Evolutionary conservation across 495 filamentous ascomycete genomes (phyloP), one percentile per base, ranked within the genome.

Genomic region (Umbilicaria muhlenbergii): DNA sequence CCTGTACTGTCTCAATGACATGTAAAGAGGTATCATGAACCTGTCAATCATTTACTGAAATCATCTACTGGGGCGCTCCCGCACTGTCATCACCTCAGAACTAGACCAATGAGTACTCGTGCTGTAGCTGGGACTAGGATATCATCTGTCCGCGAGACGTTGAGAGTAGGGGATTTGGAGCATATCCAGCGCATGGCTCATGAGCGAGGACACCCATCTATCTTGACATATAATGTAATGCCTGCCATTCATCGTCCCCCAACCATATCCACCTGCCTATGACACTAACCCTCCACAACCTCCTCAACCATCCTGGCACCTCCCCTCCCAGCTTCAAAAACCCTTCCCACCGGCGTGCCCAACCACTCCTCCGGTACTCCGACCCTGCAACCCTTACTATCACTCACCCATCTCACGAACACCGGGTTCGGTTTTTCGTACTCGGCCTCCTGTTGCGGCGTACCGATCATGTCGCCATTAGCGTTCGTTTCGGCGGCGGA

Each of bases 331-430:
- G 42, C 48, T 36, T 60, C 63, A 57, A 83, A 93, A 13, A 80
- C 49, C 47, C 58, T 69, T 7, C 85, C 86, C 5, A 71, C 71
- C 3, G 83, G 79, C 6, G 69, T 75, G 1, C 66, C 70, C 36
- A 94, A 50, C 79, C 89, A 89, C 53, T 91, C 85, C 11, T 80
- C 75, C 3, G 92, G 91, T 33, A 96, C 80, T 38, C 70, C 74
- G 32, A 92, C 59, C 34, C 58, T 66, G 50, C 65, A 82, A 10
- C 87, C 85, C 17, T 75, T 63, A 39, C 72, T 74, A 52, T 61
- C 80, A 58, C 78, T 87, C 36, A 86, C 66, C 81, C 83, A 94
- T 45, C 92, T 70, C 12, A 85, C 71, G 57, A 85, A 82, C 1
- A 78, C 64, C 4, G 81, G 73, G 45, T 81, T 78, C 1, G 81